Evolutionary conservation across 1,284 basidiomycete species (phyloP), one percentile per base, ranked within the genome.

Genomic region (Dichomitus squalens): DNA sequence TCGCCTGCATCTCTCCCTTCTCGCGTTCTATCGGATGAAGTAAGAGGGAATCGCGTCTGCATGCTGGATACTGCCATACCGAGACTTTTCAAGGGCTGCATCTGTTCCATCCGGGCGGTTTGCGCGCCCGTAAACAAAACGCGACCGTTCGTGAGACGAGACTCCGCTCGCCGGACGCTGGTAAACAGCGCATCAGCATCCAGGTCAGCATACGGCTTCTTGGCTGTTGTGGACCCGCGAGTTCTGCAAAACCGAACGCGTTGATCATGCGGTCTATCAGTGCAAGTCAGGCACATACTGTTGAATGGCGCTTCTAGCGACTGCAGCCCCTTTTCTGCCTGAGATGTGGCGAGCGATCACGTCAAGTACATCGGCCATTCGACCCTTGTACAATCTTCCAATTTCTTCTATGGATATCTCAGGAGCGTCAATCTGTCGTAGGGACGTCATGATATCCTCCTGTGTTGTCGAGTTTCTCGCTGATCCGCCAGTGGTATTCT

Each of bases 371-470:
- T 64, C 57, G 1, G 53, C 61, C 34, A 67, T 53, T 7, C 51
- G 57, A n/a, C 65, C 65, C 40, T 65, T 60, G 55, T 61, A 65
- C 16, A 67, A 44, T 23, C 65, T 51, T 5, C 29, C 36, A 33
- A 63, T 35, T 4, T 63, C 64, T 14, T 63, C 59, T 35, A 41
- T 27, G 6, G 38, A 41, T 31, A 51, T 23, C 21, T 31, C 25
- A 2, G 36, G 38, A 2, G 49, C 38, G 5, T 35, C 20, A 4
- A 51, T 18, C 3, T 27, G 8, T 16, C 38, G 27, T 3, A 51
- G 18, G 8, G 39, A 25, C 9, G 25, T 25, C 7, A 8, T 21
- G 9, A 29, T 31, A 18, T 49, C 41, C 18, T 44, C 8, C 25
- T 9, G n/a, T 29, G 41, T n/a, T 23, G 16, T n/a, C 25, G 25